Percentiles rank a stretch among this genome's conserved stretches.
phyloP scores from a whole-genome alignment of 108 stramenopile species.

The Aurantiochytrium sp. region DNA sequence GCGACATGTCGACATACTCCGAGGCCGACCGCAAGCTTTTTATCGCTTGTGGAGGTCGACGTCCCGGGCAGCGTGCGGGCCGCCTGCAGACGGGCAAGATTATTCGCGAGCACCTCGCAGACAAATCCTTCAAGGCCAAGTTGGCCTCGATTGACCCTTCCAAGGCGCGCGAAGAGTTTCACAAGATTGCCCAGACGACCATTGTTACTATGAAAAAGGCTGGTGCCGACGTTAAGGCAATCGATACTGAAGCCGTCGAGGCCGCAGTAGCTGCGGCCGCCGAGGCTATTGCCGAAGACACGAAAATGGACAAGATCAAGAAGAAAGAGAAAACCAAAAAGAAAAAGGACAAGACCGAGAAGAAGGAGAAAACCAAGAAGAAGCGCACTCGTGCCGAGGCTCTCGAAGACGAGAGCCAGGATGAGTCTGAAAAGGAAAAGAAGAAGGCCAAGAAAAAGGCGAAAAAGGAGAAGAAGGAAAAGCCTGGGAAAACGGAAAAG shows the following conservation, averaged over 20 bases:
- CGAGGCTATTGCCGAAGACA: neutral
- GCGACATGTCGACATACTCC: neutral
- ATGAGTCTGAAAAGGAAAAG: neutral
- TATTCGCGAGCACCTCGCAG: neutral
- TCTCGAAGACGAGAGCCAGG: neutral
- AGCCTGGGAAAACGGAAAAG: neutral
- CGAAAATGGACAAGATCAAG: neutral
- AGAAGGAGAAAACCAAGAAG: too few relatives aligned
- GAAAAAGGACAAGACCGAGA: too few relatives aligned
- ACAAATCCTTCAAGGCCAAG: neutral
- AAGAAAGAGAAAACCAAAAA: neutral
- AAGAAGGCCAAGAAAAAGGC: conserved; percentile 2
- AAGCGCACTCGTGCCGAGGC: too few relatives aligned
- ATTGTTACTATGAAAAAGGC: neutral
- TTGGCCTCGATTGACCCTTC: neutral
- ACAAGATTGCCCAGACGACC: neutral
- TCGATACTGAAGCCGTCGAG: neutral
- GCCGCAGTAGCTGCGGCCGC: neutral
- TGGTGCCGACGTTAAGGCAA: neutral
- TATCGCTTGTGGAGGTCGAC: neutral
- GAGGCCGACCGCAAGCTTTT: neutral
- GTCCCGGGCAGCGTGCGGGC: neutral
- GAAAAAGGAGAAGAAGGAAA: neutral
- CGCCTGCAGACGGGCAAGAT: neutral
- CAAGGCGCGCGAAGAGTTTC: neutral